Percentiles rank a stretch among this genome's conserved stretches.
Conservation (phyloP, 352 stramenopile species). For the Discostella stelligera region DNA sequence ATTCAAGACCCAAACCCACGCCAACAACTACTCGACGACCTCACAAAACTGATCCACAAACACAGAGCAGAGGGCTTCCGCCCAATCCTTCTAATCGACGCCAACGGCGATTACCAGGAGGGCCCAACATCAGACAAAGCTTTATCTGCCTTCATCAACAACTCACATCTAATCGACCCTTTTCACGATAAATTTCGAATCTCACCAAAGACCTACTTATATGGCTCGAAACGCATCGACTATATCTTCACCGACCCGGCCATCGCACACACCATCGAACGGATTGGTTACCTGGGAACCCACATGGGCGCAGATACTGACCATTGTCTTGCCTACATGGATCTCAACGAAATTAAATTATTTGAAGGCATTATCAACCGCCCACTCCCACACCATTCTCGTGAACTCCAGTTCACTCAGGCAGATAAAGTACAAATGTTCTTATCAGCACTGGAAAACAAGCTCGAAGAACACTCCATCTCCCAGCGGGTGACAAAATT, state of each 20-base stretch:
- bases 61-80: background rate
- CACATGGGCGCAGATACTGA: conserved; percentile 10
- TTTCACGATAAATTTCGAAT: conserved; percentile 5
- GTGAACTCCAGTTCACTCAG: conserved; percentile 7
- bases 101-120: conserved; percentile 13
- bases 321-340: conserved; percentile 10
- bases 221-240: conserved; percentile 2
- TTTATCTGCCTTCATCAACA: conserved; percentile 2
- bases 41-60: conserved; percentile 1
- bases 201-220: conserved; percentile 9
- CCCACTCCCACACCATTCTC: background rate
- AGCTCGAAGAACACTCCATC: background rate
- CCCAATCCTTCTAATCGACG: conserved; percentile 32
- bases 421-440: conserved; percentile 15
- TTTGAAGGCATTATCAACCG: conserved; percentile 7
- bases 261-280: background rate
- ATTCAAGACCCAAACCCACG: background rate
- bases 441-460: background rate
- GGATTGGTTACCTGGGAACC: conserved; percentile 3
- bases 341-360: background rate
- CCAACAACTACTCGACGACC: background rate
- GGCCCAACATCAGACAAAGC: no score
- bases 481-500: conserved; percentile 3
- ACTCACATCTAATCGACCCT: background rate
- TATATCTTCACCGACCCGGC: conserved; percentile 4